phyloP scores from a whole-genome alignment of 345 rosid species.

The Mercurialis annua region DNA sequence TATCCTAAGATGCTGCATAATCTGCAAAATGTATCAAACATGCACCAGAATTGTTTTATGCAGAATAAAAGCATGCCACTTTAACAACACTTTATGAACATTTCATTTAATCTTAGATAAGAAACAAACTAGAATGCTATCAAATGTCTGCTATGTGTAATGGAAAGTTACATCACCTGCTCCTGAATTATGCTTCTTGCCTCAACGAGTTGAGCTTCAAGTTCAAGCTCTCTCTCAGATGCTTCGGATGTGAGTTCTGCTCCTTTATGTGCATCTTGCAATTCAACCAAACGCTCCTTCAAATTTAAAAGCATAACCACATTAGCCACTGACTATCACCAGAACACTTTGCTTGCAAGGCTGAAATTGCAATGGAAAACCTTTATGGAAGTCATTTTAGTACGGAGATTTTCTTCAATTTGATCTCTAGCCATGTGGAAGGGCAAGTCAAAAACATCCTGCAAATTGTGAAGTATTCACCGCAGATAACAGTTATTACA shows the following conservation, averaged over 20 bases:
- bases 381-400: conserved; percentile 91
- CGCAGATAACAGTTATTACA: conserved; percentile 1
- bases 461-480: conserved; percentile 17
- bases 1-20: neutral
- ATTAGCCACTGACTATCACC: neutral
- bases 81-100: neutral
- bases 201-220: conserved; percentile 98
- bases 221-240: conserved; percentile 96
- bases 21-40: neutral
- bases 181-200: conserved; percentile 98
- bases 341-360: neutral
- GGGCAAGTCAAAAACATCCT: conserved; percentile 95
- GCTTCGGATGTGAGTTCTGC: conserved; percentile 91
- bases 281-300: conserved; percentile 78
- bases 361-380: conserved; percentile 32
- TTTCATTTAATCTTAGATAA: neutral
- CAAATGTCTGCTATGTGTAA: neutral
- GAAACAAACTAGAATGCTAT: neutral
- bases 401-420: conserved; percentile 91
- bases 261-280: conserved; percentile 89
- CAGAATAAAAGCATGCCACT: neutral
- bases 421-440: conserved; percentile 91
- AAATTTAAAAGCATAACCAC: conserved; percentile 11
- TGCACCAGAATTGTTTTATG: neutral
- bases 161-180: conserved; percentile 52